Percentiles rank a stretch among this genome's conserved stretches.
Conservation (phyloP, 495 filamentous ascomycete genomes). For the Aspergillus coremiiformis region DNA sequence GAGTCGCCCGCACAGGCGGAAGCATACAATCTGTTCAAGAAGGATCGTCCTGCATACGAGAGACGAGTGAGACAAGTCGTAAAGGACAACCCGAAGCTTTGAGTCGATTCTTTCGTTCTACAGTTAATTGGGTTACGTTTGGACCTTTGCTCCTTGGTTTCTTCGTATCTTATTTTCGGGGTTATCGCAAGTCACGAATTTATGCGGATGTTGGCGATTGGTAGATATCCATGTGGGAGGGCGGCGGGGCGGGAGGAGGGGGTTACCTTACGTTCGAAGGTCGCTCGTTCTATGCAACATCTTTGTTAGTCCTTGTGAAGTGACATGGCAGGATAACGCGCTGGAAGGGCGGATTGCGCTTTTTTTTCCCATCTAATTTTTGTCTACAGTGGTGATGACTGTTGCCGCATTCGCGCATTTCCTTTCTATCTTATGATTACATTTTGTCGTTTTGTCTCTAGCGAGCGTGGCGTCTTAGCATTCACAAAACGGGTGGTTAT, state of each 20-base stretch:
- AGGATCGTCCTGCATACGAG: conserved; percentile 81
- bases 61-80: conserved; percentile 80
- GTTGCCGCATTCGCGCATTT: background rate
- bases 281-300: background rate
- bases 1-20: conserved; percentile 96
- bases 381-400: background rate
- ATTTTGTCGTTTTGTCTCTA: background rate
- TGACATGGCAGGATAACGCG: background rate
- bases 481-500: background rate
- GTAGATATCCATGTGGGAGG: background rate
- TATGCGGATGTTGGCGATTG: background rate
- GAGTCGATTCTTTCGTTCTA: conserved; percentile 8
- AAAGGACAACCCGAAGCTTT: conserved; percentile 71
- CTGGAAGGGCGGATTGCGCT: background rate
- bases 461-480: conserved; percentile 4
- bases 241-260: too few relatives aligned
- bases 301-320: background rate
- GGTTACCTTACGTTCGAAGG: background rate
- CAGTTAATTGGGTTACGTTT: background rate
- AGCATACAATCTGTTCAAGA: conserved; percentile 94
- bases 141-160: too few relatives aligned
- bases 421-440: background rate
- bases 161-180: too few relatives aligned
- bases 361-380: too few relatives aligned
- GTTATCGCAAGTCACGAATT: background rate